These are phyloP conservation scores for Alternaria burnsii DNA, from an alignment of 2,329 filamentous ascomycete genomes.

Conservation along the genomic window DNA sequence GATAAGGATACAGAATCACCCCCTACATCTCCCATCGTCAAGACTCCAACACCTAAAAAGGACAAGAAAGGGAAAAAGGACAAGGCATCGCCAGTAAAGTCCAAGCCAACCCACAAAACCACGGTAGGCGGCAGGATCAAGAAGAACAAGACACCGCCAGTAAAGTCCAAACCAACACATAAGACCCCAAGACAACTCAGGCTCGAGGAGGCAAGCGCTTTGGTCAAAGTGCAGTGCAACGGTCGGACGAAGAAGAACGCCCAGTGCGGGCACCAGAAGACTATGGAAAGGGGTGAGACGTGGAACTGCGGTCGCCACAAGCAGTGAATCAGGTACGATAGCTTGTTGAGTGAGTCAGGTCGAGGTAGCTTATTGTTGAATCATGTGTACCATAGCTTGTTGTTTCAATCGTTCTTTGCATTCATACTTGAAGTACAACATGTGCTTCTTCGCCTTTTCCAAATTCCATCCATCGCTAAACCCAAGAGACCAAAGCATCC, in stretches of 20 bases:
- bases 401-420: neutral
- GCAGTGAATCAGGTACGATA: too few relatives aligned
- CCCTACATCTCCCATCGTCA: neutral
- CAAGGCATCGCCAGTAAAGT: neutral
- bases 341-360: too few relatives aligned
- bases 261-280: neutral
- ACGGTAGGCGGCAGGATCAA: neutral
- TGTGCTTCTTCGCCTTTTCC: neutral
- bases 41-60: neutral
- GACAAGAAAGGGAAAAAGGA: neutral
- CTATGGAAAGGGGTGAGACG: neutral
- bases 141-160: neutral
- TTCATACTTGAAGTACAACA: neutral
- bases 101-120: neutral
- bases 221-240: neutral
- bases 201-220: too few relatives aligned
- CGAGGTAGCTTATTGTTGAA: too few relatives aligned
- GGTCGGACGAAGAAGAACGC: neutral
- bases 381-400: neutral
- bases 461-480: slow-evolving; percentile 2
- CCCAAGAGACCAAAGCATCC: slow-evolving; percentile 14
- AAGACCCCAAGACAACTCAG: too few relatives aligned
- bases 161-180: too few relatives aligned
- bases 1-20: neutral
- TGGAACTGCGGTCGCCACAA: slow-evolving; percentile 10